Evolutionary conservation across 148 eudicot species (phyloP).

Genomic region (Persicaria tinctoria): DNA sequence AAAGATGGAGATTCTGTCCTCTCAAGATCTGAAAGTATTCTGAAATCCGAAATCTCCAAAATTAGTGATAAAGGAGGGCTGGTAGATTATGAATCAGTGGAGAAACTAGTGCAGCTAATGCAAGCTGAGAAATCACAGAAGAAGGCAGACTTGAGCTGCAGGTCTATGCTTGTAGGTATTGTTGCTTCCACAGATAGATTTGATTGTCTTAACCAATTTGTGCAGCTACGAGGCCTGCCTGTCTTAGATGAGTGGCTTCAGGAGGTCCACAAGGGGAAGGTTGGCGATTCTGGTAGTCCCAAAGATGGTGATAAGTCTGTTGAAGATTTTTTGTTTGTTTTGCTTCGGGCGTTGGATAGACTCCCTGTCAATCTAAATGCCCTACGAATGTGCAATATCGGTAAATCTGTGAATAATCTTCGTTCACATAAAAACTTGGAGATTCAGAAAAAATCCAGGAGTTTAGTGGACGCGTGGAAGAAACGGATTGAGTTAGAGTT

Average conservation of each 20-base stretch:
- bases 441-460: slow-evolving; percentile 88
- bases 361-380: slow-evolving; percentile 91
- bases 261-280: slow-evolving; percentile 74
- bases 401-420: slow-evolving; percentile 86
- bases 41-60: slow-evolving; percentile 65
- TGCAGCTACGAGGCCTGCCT: slow-evolving; percentile 74
- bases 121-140: slow-evolving; percentile 54
- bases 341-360: slow-evolving; percentile 83
- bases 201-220: slow-evolving; percentile 77
- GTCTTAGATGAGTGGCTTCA: slow-evolving; percentile 91
- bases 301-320: slow-evolving; percentile 65
- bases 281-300: slow-evolving; percentile 46
- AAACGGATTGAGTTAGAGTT: slow-evolving; percentile 94
- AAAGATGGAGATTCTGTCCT: slow-evolving; percentile 46
- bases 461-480: slow-evolving; percentile 93
- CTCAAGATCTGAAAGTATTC: slow-evolving; percentile 33
- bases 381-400: slow-evolving; percentile 75
- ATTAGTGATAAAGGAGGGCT: slow-evolving; percentile 72
- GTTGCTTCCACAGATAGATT: slow-evolving; percentile 70
- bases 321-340: slow-evolving; percentile 76
- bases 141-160: slow-evolving; percentile 47
- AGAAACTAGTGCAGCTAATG: slow-evolving; percentile 78
- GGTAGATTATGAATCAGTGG: slow-evolving; percentile 62
- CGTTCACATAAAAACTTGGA: slow-evolving; percentile 71
- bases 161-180: slow-evolving; percentile 62